Evolutionary conservation across 345 rosid genomes (phyloP).

Genomic region (Physaria fendleri): DNA sequence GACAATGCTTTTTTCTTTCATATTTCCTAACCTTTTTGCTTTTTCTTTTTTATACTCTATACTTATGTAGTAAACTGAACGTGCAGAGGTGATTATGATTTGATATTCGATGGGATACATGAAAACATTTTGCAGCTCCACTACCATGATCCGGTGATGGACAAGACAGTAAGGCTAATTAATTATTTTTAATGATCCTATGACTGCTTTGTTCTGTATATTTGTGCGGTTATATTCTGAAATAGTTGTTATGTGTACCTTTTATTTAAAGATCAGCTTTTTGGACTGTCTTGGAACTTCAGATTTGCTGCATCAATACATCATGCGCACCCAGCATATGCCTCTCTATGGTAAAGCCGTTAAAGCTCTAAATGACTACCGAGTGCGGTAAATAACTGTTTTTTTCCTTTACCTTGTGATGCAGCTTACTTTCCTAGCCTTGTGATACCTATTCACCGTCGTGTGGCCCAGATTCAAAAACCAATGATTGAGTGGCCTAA

Average conservation of each 20-base stretch:
- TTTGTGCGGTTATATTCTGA: slow-evolving; percentile 8
- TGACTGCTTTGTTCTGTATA: slow-evolving; percentile 12
- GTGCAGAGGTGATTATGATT: slow-evolving; percentile 89
- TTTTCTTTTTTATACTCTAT: not conserved
- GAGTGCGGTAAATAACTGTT: slow-evolving; percentile 6
- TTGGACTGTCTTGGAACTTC: slow-evolving; percentile 64
- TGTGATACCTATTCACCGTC: slow-evolving; percentile 56
- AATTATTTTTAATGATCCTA: slow-evolving; percentile 7
- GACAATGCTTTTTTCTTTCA: slow-evolving; percentile 9
- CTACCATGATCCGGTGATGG: slow-evolving; percentile 94
- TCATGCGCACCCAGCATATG: slow-evolving; percentile 74
- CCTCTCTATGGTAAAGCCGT: slow-evolving; percentile 50
- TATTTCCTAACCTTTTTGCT: not conserved
- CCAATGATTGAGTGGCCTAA: slow-evolving; percentile 93
- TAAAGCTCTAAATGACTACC: not conserved
- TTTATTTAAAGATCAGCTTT: slow-evolving; percentile 57
- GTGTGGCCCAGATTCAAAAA: slow-evolving; percentile 73
- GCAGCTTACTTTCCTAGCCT: slow-evolving; percentile 69
- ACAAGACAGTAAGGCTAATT: slow-evolving; percentile 64
- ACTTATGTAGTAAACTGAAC: slow-evolving; percentile 28
- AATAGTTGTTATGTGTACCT: slow-evolving; percentile 7
- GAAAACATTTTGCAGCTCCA: slow-evolving; percentile 82
- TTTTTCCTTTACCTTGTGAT: slow-evolving; percentile 8
- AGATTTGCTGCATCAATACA: slow-evolving; percentile 60
- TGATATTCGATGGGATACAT: slow-evolving; percentile 76